Base-by-base conservation (phyloP, 2,329 filamentous ascomycete species). In the Tolypocladium inflatum region DNA sequence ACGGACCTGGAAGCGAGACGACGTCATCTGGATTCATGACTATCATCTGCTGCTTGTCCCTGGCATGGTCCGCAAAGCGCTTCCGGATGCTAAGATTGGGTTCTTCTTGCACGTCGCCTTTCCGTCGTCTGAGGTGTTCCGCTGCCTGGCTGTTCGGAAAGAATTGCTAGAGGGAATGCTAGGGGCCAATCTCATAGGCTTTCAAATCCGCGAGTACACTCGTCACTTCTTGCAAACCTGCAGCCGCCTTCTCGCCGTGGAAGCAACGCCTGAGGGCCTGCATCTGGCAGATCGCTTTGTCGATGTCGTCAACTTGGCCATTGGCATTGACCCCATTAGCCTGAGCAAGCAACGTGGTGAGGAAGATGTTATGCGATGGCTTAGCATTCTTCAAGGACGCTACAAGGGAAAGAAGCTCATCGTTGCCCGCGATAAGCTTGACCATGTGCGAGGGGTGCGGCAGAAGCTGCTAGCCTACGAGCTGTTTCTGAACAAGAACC, bases 41-140 rank as follows among this genome's bases (percentile, higher is more conserved):
- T 97, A 97, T 70, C 93, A 97, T 71, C 80, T 97, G 53, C 80
- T 97, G 5, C 80, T 97, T 6, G 90, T 97, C 1, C 93, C 93
- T 3, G 82, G 79, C 54, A 94, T 97, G 90, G 80, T 97, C 53
- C 89, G 93, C 35, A 87, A 95, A 74, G 89, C 92, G 77, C 79
- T 94, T 11, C 91, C 93, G 0, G 91, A 97, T 63, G 93, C 93
- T 17, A 89, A 96, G 75, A 97, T 97, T 65, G 93, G 93, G 11
- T 94, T 97, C 77, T 97, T 97, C 76, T 77, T 97, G 19, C 93
- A 97, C 69, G 91, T 93, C 37, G 91, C 93, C 0, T 97, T 97
- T 72, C 93, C 93, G 0, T 97, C 93, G 0, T 97, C 93, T 0
- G 93, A 97, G 68, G 91, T 97, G 1, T 97, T 97, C 75, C 85